phyloP scores from a whole-genome alignment of 352 stramenopile genomes.

The Pelagophyceae sp. region DNA sequence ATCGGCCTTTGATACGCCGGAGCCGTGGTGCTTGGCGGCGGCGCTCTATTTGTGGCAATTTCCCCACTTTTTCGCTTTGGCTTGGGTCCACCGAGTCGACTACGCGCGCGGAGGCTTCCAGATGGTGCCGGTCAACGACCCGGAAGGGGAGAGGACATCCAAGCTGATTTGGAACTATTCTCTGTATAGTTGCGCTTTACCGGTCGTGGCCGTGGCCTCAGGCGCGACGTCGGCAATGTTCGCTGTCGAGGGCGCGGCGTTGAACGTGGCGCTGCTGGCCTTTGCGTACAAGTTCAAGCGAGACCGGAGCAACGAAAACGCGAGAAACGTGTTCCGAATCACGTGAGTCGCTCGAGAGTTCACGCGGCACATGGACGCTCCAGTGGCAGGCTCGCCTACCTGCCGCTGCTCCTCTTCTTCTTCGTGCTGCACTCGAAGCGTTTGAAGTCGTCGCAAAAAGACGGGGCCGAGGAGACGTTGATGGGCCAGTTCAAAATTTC shows the following conservation, averaged over 20 bases:
- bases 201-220: constrained; percentile 72
- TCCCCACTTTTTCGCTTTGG: constrained; percentile 97
- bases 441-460: constrained; percentile 49
- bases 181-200: constrained; percentile 82
- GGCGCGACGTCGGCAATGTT: constrained; percentile 98
- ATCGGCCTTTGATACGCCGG: constrained; percentile 18
- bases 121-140: constrained; percentile 86
- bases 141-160: constrained; percentile 78
- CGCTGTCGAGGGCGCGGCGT: constrained; percentile 82
- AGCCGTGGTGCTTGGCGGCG: constrained; percentile 52
- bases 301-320: constrained; percentile 83
- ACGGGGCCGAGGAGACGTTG: constrained; percentile 34
- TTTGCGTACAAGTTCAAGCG: constrained; percentile 85
- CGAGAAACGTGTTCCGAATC: constrained; percentile 89
- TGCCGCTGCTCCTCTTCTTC: constrained; percentile 89
- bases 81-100: constrained; percentile 77
- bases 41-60: constrained; percentile 98
- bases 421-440: constrained; percentile 91
- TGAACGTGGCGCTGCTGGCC: constrained; percentile 92
- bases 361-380: too few species aligned
- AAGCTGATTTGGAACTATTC: constrained; percentile 84
- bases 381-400: constrained; percentile 96
- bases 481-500: constrained; percentile 16
- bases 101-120: constrained; percentile 74
- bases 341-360: too few species aligned